Conservation (phyloP, 495 filamentous ascomycete genomes). For the Trichoderma virens region DNA sequence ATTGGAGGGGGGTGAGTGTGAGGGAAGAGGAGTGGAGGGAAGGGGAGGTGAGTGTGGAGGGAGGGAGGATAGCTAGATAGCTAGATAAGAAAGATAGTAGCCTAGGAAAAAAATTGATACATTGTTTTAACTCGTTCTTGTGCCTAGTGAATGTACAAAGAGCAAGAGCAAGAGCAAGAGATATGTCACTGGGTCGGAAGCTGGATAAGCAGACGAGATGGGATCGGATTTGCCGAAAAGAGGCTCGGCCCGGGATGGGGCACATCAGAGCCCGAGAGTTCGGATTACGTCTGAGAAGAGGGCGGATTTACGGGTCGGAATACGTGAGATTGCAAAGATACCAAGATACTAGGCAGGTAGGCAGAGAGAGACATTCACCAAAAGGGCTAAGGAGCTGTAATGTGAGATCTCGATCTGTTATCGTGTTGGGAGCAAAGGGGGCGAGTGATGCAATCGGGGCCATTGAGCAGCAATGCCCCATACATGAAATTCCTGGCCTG, state of each 20-base stretch:
- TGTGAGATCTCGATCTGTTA: neutral
- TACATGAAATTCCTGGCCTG: too few relatives aligned
- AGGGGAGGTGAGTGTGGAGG: neutral
- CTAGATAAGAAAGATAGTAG: neutral
- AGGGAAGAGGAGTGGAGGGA: neutral
- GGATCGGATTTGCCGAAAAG: neutral
- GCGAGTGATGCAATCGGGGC: too few relatives aligned
- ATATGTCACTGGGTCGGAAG: neutral
- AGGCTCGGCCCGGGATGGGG: conserved; percentile 5
- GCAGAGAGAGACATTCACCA: neutral
- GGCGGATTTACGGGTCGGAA: neutral
- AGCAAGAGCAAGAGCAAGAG: neutral
- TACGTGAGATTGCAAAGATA: too few relatives aligned
- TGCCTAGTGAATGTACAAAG: neutral
- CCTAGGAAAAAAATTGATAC: conserved; percentile 2
- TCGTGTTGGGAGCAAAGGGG: too few relatives aligned
- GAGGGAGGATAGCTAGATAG: neutral
- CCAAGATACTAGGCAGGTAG: too few relatives aligned
- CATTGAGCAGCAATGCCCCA: too few relatives aligned
- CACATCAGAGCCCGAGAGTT: neutral
- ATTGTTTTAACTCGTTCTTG: neutral
- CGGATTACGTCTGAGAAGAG: neutral
- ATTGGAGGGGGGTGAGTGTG: neutral
- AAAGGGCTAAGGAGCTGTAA: too few relatives aligned
- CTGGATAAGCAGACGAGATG: neutral